Conservation (phyloP, 2,329 filamentous ascomycete species). For the Diplodia intermedia region DNA sequence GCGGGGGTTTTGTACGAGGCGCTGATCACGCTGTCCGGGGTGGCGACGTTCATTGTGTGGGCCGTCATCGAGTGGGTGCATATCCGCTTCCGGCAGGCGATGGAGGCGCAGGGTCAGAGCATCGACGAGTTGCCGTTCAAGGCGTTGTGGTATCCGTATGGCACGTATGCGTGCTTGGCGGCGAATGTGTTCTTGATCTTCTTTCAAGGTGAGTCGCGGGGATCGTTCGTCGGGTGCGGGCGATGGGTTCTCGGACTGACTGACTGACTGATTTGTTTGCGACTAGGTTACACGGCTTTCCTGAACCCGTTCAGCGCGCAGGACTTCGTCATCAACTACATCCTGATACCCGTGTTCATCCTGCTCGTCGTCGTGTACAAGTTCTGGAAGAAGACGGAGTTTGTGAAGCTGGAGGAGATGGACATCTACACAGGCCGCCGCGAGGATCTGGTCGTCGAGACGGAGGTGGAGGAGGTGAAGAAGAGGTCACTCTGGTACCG, state of each 20-base stretch:
- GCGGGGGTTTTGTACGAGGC: constrained; percentile 35
- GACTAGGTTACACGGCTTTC: constrained; percentile 35
- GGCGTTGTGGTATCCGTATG: constrained; percentile 35
- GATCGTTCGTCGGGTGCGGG: background rate
- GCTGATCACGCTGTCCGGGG: constrained; percentile 39
- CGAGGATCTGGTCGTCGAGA: constrained; percentile 25
- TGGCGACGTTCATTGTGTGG: constrained; percentile 50
- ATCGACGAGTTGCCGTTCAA: constrained; percentile 38
- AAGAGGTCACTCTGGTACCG: constrained; percentile 21
- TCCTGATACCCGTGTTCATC: constrained; percentile 36
- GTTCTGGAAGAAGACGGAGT: constrained; percentile 43
- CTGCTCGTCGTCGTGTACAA: constrained; percentile 35
- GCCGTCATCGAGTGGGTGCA: constrained; percentile 51
- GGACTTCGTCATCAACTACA: constrained; percentile 37
- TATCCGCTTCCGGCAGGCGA: constrained; percentile 51
- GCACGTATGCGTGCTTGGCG: constrained; percentile 35
- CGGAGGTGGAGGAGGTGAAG: constrained; percentile 21
- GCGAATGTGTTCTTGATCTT: constrained; percentile 37
- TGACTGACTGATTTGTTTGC: background rate
- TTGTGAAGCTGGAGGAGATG: constrained; percentile 48
- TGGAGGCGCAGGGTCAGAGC: constrained; percentile 47
- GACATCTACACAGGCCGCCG: constrained; percentile 48
- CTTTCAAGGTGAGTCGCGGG: constrained; percentile 35
- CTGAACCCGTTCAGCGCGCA: constrained; percentile 35
- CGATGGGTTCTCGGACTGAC: too few relatives aligned